phyloP scores from a whole-genome alignment of 192 early-diverging fungal species.

The Ambispora gerdemannii region DNA sequence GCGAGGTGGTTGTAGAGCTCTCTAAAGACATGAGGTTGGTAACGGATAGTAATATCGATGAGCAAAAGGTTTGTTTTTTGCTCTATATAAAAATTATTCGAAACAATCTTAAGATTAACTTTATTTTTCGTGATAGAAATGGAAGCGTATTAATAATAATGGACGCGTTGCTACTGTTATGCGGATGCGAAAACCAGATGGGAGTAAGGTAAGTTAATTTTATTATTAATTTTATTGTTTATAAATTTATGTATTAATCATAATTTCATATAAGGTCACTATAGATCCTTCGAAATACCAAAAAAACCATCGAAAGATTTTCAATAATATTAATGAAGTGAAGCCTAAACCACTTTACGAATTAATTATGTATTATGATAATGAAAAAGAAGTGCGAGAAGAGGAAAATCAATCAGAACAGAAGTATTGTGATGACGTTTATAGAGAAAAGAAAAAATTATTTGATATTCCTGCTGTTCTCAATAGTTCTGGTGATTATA shows the following conservation, averaged over 20 bases:
- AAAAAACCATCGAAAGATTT: constrained; percentile 7
- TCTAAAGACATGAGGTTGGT: constrained; percentile 69
- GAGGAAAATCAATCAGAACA: background rate
- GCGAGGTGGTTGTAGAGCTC: constrained; percentile 40
- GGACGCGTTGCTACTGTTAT: constrained; percentile 70
- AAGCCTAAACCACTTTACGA: background rate
- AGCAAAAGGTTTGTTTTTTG: constrained; percentile 35
- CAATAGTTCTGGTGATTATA: too few species aligned
- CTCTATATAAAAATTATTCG: background rate
- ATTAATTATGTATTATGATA: background rate
- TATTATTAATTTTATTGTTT: too few species aligned
- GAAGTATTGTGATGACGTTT: background rate
- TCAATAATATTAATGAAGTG: background rate
- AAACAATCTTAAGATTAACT: background rate
- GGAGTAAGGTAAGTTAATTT: constrained; percentile 7
- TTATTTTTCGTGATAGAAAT: constrained; percentile 39
- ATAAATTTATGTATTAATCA: background rate
- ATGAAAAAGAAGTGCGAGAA: background rate
- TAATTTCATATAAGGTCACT: background rate
- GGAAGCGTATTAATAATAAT: constrained; percentile 68
- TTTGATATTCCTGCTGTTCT: too few species aligned
- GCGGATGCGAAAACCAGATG: constrained; percentile 45
- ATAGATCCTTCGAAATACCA: constrained; percentile 19
- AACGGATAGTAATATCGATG: constrained; percentile 64
- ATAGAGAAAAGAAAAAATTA: too few species aligned